Conservation (phyloP, 2,329 filamentous ascomycete genomes). For the Stemphylium beticola region DNA sequence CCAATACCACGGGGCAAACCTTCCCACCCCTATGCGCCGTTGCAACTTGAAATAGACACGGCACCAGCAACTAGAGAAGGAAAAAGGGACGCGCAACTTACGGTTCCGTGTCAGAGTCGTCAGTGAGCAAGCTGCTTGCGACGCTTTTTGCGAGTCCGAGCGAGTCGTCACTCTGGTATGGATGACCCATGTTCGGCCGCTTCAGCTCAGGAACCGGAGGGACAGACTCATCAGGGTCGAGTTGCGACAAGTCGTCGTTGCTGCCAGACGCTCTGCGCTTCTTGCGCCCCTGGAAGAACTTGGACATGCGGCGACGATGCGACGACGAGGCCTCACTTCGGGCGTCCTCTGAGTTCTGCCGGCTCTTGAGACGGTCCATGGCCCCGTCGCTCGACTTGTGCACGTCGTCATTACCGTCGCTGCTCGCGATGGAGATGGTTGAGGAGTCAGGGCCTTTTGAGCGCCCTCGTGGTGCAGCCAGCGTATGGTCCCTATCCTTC, state of each 20-base stretch:
- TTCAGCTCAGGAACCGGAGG: constrained; percentile 33
- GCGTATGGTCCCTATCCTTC: constrained; percentile 27
- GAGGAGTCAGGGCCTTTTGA: constrained; percentile 41
- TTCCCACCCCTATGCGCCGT: neutral
- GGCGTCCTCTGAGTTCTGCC: constrained; percentile 49
- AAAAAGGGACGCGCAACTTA: constrained; percentile 47
- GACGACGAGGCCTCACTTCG: constrained; percentile 50
- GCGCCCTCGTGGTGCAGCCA: constrained; percentile 30
- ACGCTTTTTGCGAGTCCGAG: constrained; percentile 53
- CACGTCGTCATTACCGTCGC: constrained; percentile 36
- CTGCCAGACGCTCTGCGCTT: constrained; percentile 41
- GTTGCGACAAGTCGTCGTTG: constrained; percentile 36
- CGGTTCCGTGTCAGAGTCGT: constrained; percentile 58
- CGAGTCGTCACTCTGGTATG: constrained; percentile 49
- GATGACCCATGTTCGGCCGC: constrained; percentile 20
- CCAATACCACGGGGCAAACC: constrained; percentile 17
- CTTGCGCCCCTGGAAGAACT: constrained; percentile 58
- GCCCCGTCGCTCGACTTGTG: constrained; percentile 47
- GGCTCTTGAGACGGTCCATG: constrained; percentile 49
- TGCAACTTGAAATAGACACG: neutral
- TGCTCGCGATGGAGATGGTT: constrained; percentile 41
- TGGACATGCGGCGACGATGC: constrained; percentile 57
- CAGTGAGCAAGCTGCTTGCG: constrained; percentile 57
- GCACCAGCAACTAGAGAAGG: neutral
- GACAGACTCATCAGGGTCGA: constrained; percentile 25